These are phyloP conservation scores for Microdochium bolleyi DNA, from an alignment of 2,329 filamentous ascomycete genomes.

Conservation along the genomic window DNA sequence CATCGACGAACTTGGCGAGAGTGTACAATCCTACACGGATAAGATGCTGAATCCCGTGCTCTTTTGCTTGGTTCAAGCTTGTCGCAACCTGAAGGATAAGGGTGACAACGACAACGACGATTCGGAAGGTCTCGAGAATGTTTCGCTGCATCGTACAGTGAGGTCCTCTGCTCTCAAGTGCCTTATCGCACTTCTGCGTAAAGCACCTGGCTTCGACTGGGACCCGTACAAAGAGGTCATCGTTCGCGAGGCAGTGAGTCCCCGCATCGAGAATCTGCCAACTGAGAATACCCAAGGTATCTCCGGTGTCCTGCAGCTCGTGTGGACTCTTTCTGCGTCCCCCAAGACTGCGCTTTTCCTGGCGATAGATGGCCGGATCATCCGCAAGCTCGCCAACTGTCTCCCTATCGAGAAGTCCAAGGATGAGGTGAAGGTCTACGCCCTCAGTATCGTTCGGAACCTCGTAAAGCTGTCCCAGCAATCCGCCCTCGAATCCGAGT, in stretches of 20 bases:
- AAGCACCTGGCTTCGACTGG: conserved; percentile 66
- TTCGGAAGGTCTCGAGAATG: conserved; percentile 27
- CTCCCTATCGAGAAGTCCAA: conserved; percentile 67
- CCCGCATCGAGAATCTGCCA: conserved; percentile 69
- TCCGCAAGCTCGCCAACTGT: conserved; percentile 65
- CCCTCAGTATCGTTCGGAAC: conserved; percentile 67
- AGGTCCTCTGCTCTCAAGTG: conserved; percentile 75
- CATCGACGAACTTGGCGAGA: conserved; percentile 73
- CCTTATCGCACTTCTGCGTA: conserved; percentile 68
- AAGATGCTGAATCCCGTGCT: conserved; percentile 69
- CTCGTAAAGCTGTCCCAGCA: conserved; percentile 54
- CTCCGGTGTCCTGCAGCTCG: conserved; percentile 72
- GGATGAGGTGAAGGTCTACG: conserved; percentile 78
- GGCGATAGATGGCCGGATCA: conserved; percentile 48
- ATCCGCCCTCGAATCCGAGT: conserved; percentile 45
- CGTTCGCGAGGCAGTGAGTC: conserved; percentile 66
- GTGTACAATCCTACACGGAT: conserved; percentile 59
- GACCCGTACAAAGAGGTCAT: conserved; percentile 61
- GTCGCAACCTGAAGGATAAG: conserved; percentile 44
- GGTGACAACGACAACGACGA: conserved; percentile 23
- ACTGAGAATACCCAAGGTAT: conserved; percentile 83
- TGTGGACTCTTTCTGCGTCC: conserved; percentile 72
- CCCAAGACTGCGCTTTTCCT: conserved; percentile 63
- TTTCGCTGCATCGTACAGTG: conserved; percentile 57
- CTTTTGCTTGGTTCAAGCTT: conserved; percentile 70